Base-by-base conservation (phyloP, 768 basidiomycete species). In the Wakefieldia striispora region DNA sequence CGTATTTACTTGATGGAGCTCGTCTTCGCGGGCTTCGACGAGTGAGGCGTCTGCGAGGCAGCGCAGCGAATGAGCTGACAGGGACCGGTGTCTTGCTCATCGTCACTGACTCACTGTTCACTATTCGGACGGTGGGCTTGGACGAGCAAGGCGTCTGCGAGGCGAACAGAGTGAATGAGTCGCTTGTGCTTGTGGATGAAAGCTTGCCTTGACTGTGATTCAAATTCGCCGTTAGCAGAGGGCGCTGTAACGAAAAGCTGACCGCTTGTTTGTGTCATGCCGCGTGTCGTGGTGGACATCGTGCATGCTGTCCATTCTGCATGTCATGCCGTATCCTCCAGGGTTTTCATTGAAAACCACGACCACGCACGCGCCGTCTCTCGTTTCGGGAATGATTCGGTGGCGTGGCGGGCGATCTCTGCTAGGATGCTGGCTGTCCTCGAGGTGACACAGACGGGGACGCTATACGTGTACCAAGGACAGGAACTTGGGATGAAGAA, bases 391-490 rank as follows among this genome's bases (percentile, higher is more conserved):
- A 80, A 83, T 52, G 86, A 89, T 61, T 62, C 64, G 2, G 72
- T 74, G 0, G 67, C 75, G 51, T 82, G 82, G 75, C 78, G 87
- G 4, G 64, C 72, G 0, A 62, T 75, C 14, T 83, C 81, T 6
- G 82, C 81, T 4, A 88, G 88, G 64, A 68, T 89, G 66, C 65
- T 89, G 17, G 77, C 82, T 1, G 70, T 85, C 46, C 64, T 87
- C 31, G 76, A 88, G 54, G 70, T 78, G 31, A 77, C 81, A 1
- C 81, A 84, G 36, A 70, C 74, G 8, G 87, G 88, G 6, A 87
- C 87, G 17, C 66, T 83, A 52, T 90, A 82, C 62, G 71, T 91
- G 11, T 90, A 83, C 61, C 85, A 90, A 68, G 88, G 86, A 6
- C 75, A 89, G 63, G 89, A 90, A 60, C 74, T 90, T 0, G 87